Base-by-base conservation (phyloP, 345 rosid species). In the Linum usitatissimum region DNA sequence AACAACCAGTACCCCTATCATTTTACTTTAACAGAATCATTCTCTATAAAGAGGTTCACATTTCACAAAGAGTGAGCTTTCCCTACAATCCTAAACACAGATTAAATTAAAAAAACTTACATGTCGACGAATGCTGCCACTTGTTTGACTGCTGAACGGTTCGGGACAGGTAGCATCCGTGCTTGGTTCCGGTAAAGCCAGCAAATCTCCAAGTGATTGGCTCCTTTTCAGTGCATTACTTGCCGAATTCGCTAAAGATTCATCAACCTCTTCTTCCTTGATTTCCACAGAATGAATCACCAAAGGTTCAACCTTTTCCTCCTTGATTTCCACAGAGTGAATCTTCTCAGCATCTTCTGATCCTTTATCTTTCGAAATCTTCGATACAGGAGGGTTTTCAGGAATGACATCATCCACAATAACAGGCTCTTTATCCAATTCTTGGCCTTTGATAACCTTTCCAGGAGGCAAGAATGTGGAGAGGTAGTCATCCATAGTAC, bases 161-260 rank as follows among this genome's bases (percentile, higher is more conserved):
- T 34, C 38, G 38, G 3, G 38, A 34, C 38, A 34, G 38, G 38
- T 38, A 40, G 64, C 70, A 15, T 68, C 73, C 42, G 57, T 49
- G 53, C 64, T 63, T 66, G 59, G 64, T 51, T 73, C 63, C 30
- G 73, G 65, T 57, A 74, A 70, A 49, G 79, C 73, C 39, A 83
- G 75, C 66, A 83, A 61, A 55, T 80, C 82, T 70, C 76, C 80
- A 53, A 83, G 77, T 39, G 87, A 78, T 51, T 74, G 28, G 65
- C 30, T 45, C 28, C 66, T 76, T 40, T 68, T 64, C 8, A 67
- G 62, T 5, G 17, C 34, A 55, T 64, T 73, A 60, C 38, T 34
- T 34, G 38, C 38, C 38, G 17, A 45, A 45, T 51, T 64, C 58
- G 72, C 61, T 10, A 17, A 66, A 6, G 60, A 55, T 62, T 38